Conservation (phyloP, 2,329 filamentous ascomycete genomes). For the Didymella arachidicola region DNA sequence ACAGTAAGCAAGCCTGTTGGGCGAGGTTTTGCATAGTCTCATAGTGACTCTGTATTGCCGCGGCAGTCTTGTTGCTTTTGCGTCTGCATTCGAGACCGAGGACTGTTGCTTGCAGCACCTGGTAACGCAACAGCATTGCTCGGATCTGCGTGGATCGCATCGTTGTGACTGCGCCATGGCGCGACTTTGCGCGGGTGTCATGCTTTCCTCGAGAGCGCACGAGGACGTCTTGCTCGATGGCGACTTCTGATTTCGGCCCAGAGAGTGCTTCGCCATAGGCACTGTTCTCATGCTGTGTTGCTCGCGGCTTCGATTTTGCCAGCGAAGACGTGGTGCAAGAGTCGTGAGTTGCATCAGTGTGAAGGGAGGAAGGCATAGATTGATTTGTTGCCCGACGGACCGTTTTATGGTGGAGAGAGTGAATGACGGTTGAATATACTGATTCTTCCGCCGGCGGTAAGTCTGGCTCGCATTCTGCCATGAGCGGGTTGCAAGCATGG, state of each 20-base stretch:
- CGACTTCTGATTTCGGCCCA: background rate
- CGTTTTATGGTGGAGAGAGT: constrained; percentile 3
- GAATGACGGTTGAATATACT: constrained; percentile 22
- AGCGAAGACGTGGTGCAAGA: background rate
- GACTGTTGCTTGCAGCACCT: constrained; percentile 16
- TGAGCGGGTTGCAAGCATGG: background rate
- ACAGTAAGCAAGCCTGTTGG: constrained; percentile 18
- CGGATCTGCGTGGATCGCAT: constrained; percentile 18
- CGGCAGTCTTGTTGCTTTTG: background rate
- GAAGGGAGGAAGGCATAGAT: background rate
- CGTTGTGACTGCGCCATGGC: background rate
- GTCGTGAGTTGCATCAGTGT: background rate
- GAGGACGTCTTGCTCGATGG: background rate
- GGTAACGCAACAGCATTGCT: constrained; percentile 26
- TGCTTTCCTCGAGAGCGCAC: background rate
- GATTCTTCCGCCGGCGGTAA: constrained; percentile 1
- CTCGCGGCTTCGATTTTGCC: background rate
- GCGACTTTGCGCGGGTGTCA: background rate
- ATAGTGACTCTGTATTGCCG: background rate
- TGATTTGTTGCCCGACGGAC: background rate
- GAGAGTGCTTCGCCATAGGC: background rate
- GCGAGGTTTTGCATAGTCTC: constrained; percentile 20
- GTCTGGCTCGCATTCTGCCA: background rate
- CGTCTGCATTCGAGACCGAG: constrained; percentile 8
- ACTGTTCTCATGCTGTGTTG: background rate